Conservation (phyloP, 2,329 filamentous ascomycete genomes). For the Xylaria sp. region DNA sequence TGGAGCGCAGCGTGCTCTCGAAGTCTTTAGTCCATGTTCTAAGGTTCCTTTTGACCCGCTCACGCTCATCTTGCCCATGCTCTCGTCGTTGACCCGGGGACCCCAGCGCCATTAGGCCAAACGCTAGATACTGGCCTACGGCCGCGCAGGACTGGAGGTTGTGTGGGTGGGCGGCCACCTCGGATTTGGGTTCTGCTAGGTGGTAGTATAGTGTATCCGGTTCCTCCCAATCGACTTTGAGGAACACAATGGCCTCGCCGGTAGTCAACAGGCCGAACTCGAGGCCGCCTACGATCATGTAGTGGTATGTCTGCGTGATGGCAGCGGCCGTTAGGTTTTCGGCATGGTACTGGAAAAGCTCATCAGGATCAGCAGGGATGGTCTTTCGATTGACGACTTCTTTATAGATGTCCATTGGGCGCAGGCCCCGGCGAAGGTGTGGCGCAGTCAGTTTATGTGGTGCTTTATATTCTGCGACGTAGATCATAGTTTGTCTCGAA, state of each 20-base stretch:
- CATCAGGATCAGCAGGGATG: slow-evolving; percentile 29
- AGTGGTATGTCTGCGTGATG: slow-evolving; percentile 59
- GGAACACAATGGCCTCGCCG: slow-evolving; percentile 56
- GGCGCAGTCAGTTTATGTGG: slow-evolving; percentile 57
- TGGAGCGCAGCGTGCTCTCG: neutral
- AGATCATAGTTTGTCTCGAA: slow-evolving; percentile 43
- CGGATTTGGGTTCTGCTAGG: slow-evolving; percentile 44
- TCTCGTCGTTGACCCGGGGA: neutral
- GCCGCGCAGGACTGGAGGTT: neutral
- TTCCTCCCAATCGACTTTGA: slow-evolving; percentile 50
- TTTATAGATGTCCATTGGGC: slow-evolving; percentile 54
- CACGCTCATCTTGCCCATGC: neutral
- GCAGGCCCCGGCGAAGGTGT: slow-evolving; percentile 56
- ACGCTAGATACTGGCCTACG: neutral
- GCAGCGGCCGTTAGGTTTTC: slow-evolving; percentile 48
- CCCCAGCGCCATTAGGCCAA: neutral
- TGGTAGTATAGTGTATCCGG: slow-evolving; percentile 48
- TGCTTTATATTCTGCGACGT: slow-evolving; percentile 58
- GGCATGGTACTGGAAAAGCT: slow-evolving; percentile 27
- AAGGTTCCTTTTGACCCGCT: neutral
- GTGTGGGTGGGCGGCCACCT: slow-evolving; percentile 41
- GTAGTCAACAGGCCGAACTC: slow-evolving; percentile 57
- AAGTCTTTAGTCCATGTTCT: neutral
- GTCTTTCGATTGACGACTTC: slow-evolving; percentile 49
- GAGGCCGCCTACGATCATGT: slow-evolving; percentile 59